Conservation (phyloP, 1,284 basidiomycete genomes). For the Cerioporus squamosus region DNA sequence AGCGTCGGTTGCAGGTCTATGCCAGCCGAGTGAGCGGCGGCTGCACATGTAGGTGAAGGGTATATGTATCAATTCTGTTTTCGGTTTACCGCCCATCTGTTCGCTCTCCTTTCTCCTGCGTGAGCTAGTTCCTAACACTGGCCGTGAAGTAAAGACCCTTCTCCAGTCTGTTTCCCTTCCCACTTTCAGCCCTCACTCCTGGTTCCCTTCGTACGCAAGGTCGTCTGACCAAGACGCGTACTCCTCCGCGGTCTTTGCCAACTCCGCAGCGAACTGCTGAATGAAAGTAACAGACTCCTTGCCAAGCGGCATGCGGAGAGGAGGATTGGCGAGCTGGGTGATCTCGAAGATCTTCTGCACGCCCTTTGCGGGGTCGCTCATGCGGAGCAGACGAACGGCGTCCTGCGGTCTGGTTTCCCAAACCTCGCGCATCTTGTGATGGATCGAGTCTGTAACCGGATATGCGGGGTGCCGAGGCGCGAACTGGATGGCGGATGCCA, state of each 20-base stretch:
- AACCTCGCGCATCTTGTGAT: neutral
- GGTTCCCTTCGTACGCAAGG: neutral
- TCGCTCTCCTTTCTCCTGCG: too few relatives aligned
- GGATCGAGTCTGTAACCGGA: neutral
- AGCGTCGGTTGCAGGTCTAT: too few relatives aligned
- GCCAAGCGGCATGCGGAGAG: constrained; percentile 33
- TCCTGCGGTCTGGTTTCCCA: too few relatives aligned
- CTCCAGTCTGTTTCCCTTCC: too few relatives aligned
- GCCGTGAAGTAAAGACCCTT: too few relatives aligned
- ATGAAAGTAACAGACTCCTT: constrained; percentile 8
- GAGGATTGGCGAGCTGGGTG: constrained; percentile 23
- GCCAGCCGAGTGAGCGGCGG: too few relatives aligned
- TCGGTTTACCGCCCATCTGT: too few relatives aligned
- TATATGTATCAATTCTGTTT: too few relatives aligned
- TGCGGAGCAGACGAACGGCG: neutral
- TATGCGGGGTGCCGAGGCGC: constrained; percentile 21
- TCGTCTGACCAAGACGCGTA: constrained; percentile 35
- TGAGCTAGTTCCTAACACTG: too few relatives aligned
- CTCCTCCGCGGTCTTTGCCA: constrained; percentile 24
- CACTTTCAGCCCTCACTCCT: too few relatives aligned
- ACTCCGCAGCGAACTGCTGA: constrained; percentile 15
- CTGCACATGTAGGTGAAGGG: too few relatives aligned
- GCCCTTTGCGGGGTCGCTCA: neutral
- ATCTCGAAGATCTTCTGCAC: constrained; percentile 2
- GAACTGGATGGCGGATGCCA: neutral